Evolutionary conservation across 73 alveolate species (phyloP), one percentile per base, ranked within the genome.

Genomic region (Tetrahymena borealis): DNA sequence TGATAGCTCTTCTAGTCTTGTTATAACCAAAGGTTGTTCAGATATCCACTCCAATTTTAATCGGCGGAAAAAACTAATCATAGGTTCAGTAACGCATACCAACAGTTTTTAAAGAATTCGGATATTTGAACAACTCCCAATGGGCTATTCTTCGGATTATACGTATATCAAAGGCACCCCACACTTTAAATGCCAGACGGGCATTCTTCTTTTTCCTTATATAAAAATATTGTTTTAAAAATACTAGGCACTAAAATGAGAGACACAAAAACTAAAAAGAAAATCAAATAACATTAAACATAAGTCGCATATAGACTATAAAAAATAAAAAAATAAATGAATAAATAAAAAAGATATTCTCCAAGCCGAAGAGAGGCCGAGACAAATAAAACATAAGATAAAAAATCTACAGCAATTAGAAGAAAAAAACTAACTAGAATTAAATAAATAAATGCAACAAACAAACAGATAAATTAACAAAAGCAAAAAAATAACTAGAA

Each of bases 101-200:
- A 43, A 43, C 79, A 43, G 79, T 43, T 43, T 43, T 43, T 43
- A 43, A 43, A 43, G 28, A 43, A n/a, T n/a, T 43, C 28, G 79
- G 79, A 43, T n/a, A 35, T 43, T 43, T 43, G 79, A 43, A 43
- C 79, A 43, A n/a, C 79, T 43, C 33, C 79, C 79, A 43, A 43
- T 43, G 31, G 79, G 79, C 79, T 43, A 13, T 9, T 11, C 16
- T 6, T 13, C 31, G 79, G 79, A 16, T 43, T 43, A 43, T 43
- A 43, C 79, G 79, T 43, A 43, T 43, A 32, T 43, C 79, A 43
- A 43, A 43, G 79, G 79, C 79, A 43, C 79, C 79, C 79, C 79
- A 43, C 79, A 43, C 79, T 16, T 43, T 43, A 43, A 43, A 43
- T 43, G 79, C 33, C 79, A 43, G 79, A 43, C 16, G 79, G 79